phyloP scores from a whole-genome alignment of 257 asterid species.

The Echites panduratus region DNA sequence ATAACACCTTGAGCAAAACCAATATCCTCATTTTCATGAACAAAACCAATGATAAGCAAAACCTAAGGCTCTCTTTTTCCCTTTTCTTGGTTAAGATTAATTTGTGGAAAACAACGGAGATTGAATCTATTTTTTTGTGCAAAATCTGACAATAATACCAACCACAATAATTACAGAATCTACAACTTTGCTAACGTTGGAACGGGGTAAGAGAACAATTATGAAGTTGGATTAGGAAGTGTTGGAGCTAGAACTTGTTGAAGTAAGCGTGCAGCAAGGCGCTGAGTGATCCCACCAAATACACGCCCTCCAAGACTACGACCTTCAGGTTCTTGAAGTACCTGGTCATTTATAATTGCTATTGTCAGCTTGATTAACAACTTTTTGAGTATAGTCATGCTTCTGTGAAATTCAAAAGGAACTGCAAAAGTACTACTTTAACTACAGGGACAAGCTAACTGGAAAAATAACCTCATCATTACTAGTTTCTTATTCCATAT shows the following conservation, averaged over 20 bases:
- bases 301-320: slow-evolving; percentile 85
- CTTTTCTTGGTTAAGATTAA: no score
- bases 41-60: no score
- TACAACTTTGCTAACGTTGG: background rate
- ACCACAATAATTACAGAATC: no score
- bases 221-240: slow-evolving; percentile 30
- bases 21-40: no score
- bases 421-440: background rate
- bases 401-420: background rate
- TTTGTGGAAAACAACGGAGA: no score
- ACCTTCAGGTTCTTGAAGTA: slow-evolving; percentile 91
- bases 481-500: background rate
- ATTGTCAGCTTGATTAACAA: slow-evolving; percentile 17
- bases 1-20: background rate
- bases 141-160: no score
- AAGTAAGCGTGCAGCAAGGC: slow-evolving; percentile 92
- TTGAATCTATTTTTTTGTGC: no score
- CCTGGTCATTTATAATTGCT: slow-evolving; percentile 37
- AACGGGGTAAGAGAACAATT: background rate
- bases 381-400: background rate
- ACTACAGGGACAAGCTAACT: background rate
- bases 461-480: background rate
- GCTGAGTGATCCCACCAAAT: slow-evolving; percentile 90
- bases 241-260: slow-evolving; percentile 85
- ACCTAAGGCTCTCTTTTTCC: no score